phyloP scores from a whole-genome alignment of 2,329 filamentous ascomycete genomes.

The Penicillium capsulatum region DNA sequence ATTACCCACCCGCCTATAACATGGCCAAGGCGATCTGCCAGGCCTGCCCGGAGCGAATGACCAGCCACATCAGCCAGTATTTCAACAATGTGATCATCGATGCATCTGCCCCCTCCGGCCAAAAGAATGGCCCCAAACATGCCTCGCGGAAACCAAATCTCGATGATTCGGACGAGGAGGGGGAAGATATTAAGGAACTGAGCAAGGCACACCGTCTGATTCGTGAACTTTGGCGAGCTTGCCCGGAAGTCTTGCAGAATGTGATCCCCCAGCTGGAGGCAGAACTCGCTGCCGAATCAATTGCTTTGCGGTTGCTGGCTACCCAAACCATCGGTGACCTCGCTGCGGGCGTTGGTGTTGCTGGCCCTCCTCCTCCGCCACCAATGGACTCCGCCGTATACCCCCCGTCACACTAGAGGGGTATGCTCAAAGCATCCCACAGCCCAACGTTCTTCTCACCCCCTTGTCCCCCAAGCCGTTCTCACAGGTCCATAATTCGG shows the following conservation, averaged over 20 bases:
- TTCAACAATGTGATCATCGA: conserved; percentile 96
- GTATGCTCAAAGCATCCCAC: conserved; percentile 49
- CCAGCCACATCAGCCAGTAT: conserved; percentile 88
- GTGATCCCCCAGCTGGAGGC: conserved; percentile 92
- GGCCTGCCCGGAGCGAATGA: conserved; percentile 86
- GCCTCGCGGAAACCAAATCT: conserved; percentile 47
- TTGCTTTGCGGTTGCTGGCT: conserved; percentile 78
- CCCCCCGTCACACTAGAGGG: conserved; percentile 55
- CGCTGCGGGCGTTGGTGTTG: conserved; percentile 86
- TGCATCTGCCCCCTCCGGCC: conserved; percentile 60
- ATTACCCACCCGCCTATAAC: conserved; percentile 87
- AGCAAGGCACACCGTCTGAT: conserved; percentile 85
- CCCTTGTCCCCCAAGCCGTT: conserved; percentile 88
- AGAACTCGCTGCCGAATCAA: conserved; percentile 84
- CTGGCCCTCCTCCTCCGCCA: conserved; percentile 71
- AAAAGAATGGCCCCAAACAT: conserved; percentile 50
- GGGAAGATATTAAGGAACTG: conserved; percentile 81
- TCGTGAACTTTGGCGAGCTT: conserved; percentile 88
- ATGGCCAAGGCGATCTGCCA: conserved; percentile 96
- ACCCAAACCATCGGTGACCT: conserved; percentile 95
- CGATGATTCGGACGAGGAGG: conserved; percentile 64
- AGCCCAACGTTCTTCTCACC: conserved; percentile 65
- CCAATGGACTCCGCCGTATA: conserved; percentile 77
- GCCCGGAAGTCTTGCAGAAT: conserved; percentile 81
- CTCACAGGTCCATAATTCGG: conserved; percentile 69